Percentiles rank a stretch among this genome's conserved stretches.
Conservation (phyloP, 2,329 filamentous ascomycete species). For the Alternaria dauci region DNA sequence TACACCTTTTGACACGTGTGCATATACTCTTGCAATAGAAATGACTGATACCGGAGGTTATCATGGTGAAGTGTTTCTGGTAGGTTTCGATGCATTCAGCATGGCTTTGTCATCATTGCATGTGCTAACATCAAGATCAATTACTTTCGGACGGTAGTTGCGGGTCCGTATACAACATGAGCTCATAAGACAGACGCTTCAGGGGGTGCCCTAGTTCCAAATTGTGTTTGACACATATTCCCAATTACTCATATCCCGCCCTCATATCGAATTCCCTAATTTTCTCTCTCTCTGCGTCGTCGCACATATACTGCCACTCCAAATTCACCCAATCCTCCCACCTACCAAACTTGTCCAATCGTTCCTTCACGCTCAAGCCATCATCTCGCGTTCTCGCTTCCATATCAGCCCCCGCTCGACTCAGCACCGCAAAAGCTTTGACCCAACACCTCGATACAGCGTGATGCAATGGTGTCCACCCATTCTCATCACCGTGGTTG, state of each 20-base stretch:
- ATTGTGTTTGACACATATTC: not conserved
- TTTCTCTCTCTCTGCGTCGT: not conserved
- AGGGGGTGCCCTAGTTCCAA: no score
- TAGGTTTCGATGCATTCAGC: not conserved
- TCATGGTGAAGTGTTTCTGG: no score
- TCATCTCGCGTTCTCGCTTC: not conserved
- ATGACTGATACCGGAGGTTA: no score
- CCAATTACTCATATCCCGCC: not conserved
- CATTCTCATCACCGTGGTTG: not conserved
- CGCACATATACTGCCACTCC: not conserved
- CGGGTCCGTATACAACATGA: no score
- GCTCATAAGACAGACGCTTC: no score
- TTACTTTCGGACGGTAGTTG: no score
- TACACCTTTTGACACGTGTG: not conserved
- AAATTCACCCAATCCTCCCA: not conserved
- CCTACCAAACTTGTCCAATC: not conserved
- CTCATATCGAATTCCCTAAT: not conserved
- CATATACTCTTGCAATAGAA: not conserved
- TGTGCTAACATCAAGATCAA: no score
- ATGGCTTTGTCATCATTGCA: not conserved
- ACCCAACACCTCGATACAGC: conserved; percentile 8
- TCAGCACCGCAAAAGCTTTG: not conserved
- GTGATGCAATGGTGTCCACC: conserved; percentile 5
- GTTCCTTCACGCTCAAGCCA: not conserved
- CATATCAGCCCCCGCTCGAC: not conserved